Evolutionary conservation across 1,284 basidiomycete genomes (phyloP), one percentile per base, ranked within the genome.

Genomic region (Gastroboletus turbinatus): DNA sequence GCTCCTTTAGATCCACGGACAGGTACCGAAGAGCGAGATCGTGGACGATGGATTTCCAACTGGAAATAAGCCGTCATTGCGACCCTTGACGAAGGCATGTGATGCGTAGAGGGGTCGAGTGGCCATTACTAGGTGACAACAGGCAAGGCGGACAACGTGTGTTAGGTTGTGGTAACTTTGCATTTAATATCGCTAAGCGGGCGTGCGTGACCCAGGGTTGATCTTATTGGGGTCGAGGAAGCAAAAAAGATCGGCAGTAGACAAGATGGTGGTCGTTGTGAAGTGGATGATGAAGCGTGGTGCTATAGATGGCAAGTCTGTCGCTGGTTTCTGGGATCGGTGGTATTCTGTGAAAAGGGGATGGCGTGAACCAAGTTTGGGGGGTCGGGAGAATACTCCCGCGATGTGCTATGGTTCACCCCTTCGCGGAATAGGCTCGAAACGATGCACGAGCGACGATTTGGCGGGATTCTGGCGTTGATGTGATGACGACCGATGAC

Each of bases 121-220:
- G 32, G 27, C 33, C 40, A 47, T 27, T 43, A 25, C 17, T 6
- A 29, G 39, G 27, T 25, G 36, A 33, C 35, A 19, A 50, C 38
- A 23, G 46, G 51, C 42, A 25, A 39, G 30, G n/a, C 46, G 40
- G 50, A 38, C 50, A 64, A 67, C 63, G 65, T 67, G 63, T 50
- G 17, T 9, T 17, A n/a, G 21, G 25, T 33, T 23, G 21, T 27
- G 60, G 44, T 51, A 42, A 58, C 43, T 55, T 50, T 54, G 6
- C 33, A 47, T 46, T 62, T 53, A 43, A 56, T 51, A 46, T 63
- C 33, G 38, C 47, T 36, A 60, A 60, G 52, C 47, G 17, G n/a
- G 9, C n/a, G 51, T 29, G 39, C 21, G 47, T 46, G 23, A 16
- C 10, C 16, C 53, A 47, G 60, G 60, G 48, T 14, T 45, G 44